Evolutionary conservation across 202 grass and related monocot genomes (phyloP).

Genomic region (Zizania palustris): DNA sequence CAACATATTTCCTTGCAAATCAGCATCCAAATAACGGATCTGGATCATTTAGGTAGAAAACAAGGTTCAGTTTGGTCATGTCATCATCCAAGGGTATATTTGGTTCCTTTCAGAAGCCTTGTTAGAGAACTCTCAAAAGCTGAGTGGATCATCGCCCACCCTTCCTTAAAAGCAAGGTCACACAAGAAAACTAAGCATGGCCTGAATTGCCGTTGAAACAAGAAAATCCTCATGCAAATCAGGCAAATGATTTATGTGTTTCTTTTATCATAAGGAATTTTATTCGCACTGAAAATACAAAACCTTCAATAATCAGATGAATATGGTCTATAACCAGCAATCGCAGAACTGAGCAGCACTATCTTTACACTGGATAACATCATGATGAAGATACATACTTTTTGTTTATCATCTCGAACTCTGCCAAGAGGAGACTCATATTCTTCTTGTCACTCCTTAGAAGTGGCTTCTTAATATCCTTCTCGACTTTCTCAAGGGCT

Average conservation of each 20-base stretch:
- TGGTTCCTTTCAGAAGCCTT: neutral
- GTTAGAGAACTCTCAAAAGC: neutral
- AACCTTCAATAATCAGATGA: neutral
- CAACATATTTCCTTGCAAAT: neutral
- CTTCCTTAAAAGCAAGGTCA: neutral
- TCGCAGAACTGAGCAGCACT: neutral
- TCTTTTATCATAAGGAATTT: neutral
- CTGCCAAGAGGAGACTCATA: slow-evolving; percentile 70
- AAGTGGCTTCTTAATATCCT: slow-evolving; percentile 94
- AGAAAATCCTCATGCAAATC: slow-evolving; percentile 10
- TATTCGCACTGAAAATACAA: neutral
- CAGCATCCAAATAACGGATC: slow-evolving; percentile 5
- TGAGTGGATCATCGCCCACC: neutral
- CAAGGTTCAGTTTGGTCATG: neutral
- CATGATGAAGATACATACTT: slow-evolving; percentile 64
- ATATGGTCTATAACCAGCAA: neutral
- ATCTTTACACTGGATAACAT: slow-evolving; percentile 28
- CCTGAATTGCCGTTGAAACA: neutral
- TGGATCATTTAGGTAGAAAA: neutral
- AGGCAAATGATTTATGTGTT: neutral
- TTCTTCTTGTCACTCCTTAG: slow-evolving; percentile 92
- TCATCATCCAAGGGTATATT: neutral
- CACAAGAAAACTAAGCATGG: neutral
- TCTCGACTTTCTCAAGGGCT: slow-evolving; percentile 89
- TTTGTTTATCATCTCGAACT: slow-evolving; percentile 92